Conservation (phyloP, 768 basidiomycete genomes). For the Panaeolus papilionaceus region DNA sequence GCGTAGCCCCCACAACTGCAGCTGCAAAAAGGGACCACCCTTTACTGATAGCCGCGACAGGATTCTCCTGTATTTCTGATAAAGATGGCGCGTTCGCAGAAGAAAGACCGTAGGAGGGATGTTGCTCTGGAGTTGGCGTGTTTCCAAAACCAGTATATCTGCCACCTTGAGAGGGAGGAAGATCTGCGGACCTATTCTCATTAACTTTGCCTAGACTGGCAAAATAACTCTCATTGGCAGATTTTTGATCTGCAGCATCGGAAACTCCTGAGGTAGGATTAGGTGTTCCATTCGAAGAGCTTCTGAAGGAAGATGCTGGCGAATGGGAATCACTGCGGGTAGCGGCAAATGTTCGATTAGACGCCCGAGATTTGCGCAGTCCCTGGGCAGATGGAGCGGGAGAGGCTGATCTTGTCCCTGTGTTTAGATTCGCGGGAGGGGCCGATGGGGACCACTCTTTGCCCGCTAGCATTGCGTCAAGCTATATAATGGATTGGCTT, state of each 20-base stretch:
- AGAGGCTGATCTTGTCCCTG: slow-evolving; percentile 46
- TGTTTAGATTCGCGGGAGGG: slow-evolving; percentile 58
- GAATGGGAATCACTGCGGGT: slow-evolving; percentile 61
- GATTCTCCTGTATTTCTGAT: slow-evolving; percentile 85
- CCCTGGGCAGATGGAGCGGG: slow-evolving; percentile 79
- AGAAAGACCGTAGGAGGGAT: slow-evolving; percentile 76
- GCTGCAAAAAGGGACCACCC: slow-evolving; percentile 97
- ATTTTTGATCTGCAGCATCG: slow-evolving; percentile 58
- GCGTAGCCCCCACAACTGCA: slow-evolving; percentile 80
- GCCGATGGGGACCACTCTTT: slow-evolving; percentile 80
- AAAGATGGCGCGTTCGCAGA: slow-evolving; percentile 83
- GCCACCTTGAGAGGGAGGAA: slow-evolving; percentile 94
- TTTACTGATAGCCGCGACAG: slow-evolving; percentile 84
- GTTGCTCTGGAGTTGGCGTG: slow-evolving; percentile 67
- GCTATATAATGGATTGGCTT: slow-evolving; percentile 51
- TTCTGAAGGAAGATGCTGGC: slow-evolving; percentile 54
- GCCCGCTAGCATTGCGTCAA: slow-evolving; percentile 78
- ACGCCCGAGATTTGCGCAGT: slow-evolving; percentile 86
- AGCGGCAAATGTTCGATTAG: slow-evolving; percentile 57
- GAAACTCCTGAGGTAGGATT: slow-evolving; percentile 32
- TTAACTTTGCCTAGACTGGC: slow-evolving; percentile 85
- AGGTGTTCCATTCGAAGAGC: slow-evolving; percentile 51
- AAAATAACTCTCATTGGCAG: slow-evolving; percentile 89
- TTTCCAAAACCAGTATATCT: slow-evolving; percentile 93
- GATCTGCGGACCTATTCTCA: slow-evolving; percentile 71